A percentile compares a stretch with the other conserved stretches of the same genome.
Evolutionary conservation across 805 yeast genomes (phyloP).

Genomic region (Teunomyces kruisii): DNA sequence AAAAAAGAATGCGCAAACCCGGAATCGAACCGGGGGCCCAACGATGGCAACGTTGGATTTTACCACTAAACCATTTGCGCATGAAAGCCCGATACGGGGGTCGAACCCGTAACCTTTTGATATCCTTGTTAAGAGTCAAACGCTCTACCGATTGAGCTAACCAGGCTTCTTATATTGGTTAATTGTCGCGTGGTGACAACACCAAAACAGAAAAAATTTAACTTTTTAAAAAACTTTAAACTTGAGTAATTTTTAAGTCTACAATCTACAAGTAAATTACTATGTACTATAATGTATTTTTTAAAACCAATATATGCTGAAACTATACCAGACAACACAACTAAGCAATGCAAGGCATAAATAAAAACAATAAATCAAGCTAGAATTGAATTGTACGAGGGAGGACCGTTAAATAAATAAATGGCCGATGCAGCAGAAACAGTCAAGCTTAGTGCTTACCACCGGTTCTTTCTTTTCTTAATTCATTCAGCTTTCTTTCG

Average conservation of each 20-base stretch:
- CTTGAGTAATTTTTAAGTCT: background rate
- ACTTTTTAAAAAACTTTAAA: no score
- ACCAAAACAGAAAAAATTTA: background rate
- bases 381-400: slow-evolving; percentile 1
- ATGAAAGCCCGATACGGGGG: slow-evolving; percentile 32
- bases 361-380: slow-evolving; percentile 3
- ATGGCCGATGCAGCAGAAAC: background rate
- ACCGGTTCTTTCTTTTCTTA: slow-evolving; percentile 64
- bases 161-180: slow-evolving; percentile 18
- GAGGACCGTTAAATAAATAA: background rate
- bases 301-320: slow-evolving; percentile 1
- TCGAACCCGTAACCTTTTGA: slow-evolving; percentile 37
- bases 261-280: background rate
- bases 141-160: slow-evolving; percentile 28
- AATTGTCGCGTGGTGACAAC: background rate
- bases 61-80: slow-evolving; percentile 5
- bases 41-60: slow-evolving; percentile 2
- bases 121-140: slow-evolving; percentile 23
- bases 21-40: slow-evolving; percentile 4
- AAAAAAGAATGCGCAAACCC: background rate
- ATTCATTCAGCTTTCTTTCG: slow-evolving; percentile 66
- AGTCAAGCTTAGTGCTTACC: slow-evolving; percentile 53
- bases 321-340: background rate
- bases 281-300: background rate
- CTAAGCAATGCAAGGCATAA: slow-evolving; percentile 1